Conservation (phyloP, 73 alveolate species). For the Tetrahymena borealis region DNA sequence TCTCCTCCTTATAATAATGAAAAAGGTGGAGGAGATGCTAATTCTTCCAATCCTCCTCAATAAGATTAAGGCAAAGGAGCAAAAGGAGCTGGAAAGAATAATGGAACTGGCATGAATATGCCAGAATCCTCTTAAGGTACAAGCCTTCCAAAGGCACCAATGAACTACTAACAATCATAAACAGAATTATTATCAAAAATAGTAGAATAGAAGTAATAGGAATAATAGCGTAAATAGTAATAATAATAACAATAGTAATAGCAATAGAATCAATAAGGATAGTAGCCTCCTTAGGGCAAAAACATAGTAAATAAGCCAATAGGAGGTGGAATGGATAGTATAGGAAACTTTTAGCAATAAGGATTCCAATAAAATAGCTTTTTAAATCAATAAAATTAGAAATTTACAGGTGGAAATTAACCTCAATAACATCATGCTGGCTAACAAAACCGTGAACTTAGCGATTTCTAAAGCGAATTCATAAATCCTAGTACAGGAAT, state of each 20-base stretch:
- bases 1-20: slow-evolving; percentile 38
- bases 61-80: background rate
- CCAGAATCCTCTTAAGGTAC: background rate
- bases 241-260: background rate
- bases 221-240: background rate
- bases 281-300: background rate
- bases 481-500: background rate
- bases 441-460: background rate
- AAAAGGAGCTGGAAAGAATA: background rate
- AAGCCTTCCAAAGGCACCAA: background rate
- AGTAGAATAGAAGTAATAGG: background rate
- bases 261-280: background rate
- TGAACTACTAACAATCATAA: background rate
- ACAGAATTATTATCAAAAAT: background rate
- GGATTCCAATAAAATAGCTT: background rate
- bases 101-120: background rate
- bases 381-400: background rate
- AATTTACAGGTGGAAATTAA: background rate
- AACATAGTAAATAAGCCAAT: background rate
- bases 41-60: background rate
- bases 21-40: background rate
- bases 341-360: background rate
- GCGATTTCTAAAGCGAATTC: background rate
- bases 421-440: background rate
- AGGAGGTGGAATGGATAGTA: background rate